Percentiles rank a stretch among this genome's conserved stretches.
phyloP scores from a whole-genome alignment of 805 yeast species.

The Monosporozyma solicola region DNA sequence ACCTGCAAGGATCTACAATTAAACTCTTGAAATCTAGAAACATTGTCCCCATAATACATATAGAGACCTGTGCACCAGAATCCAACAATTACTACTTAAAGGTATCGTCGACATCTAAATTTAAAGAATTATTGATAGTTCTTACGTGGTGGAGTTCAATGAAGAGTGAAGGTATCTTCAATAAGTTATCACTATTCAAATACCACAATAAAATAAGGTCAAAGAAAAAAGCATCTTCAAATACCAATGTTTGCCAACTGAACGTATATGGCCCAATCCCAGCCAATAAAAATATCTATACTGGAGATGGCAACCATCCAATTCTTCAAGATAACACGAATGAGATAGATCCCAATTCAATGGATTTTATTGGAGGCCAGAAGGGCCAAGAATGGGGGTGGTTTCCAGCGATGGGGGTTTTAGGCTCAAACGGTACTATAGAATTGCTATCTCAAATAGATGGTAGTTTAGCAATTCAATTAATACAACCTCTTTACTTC shows the following conservation, averaged over 20 bases:
- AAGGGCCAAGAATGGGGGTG: conserved; percentile 42
- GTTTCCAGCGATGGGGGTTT: conserved; percentile 64
- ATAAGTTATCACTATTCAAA: conserved; percentile 32
- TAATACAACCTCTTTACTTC: conserved; percentile 41
- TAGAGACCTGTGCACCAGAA: conserved; percentile 6
- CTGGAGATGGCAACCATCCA: conserved; percentile 1
- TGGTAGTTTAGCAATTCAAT: conserved; percentile 50
- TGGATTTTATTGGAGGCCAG: background rate
- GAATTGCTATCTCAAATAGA: conserved; percentile 55
- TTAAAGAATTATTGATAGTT: conserved; percentile 37
- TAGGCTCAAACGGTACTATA: conserved; percentile 54
- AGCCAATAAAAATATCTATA: conserved; percentile 11
- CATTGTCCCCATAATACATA: conserved; percentile 12
- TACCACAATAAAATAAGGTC: background rate
- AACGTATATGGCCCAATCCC: conserved; percentile 53
- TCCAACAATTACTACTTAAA: conserved; percentile 10
- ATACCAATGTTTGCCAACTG: conserved; percentile 44
- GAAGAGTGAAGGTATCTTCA: conserved; percentile 43
- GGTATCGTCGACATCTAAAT: conserved; percentile 18
- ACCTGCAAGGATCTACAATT: conserved; percentile 20
- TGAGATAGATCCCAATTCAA: background rate
- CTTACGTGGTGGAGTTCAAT: conserved; percentile 51
- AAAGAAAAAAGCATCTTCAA: background rate
- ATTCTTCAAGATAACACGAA: background rate
- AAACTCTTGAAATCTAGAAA: conserved; percentile 9